A percentile compares a stretch with the other conserved stretches of the same genome.
Conservation (phyloP, 1,284 basidiomycete species). For the Leccinum subspadiceum region DNA sequence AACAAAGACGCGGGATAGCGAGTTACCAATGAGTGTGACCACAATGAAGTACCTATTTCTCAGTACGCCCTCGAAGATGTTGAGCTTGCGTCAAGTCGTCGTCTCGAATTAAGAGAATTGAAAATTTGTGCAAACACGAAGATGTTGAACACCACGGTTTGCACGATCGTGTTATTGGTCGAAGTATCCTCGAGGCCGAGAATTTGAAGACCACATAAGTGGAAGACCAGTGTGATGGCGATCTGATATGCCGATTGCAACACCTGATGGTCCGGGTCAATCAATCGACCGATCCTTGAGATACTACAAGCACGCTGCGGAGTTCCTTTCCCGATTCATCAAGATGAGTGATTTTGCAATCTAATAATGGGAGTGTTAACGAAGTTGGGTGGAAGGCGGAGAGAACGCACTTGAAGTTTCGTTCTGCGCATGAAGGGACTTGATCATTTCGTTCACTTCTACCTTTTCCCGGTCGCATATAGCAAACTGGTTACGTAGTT, state of each 20-base stretch:
- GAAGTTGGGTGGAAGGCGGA: background rate
- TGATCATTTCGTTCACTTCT: no score
- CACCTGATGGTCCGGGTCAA: constrained; percentile 30
- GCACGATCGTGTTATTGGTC: constrained; percentile 56
- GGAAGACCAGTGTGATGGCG: constrained; percentile 81
- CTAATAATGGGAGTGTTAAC: background rate
- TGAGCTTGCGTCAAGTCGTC: constrained; percentile 85
- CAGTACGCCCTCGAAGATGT: constrained; percentile 85
- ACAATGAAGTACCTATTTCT: constrained; percentile 84
- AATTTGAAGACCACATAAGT: constrained; percentile 79
- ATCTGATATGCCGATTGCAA: constrained; percentile 91
- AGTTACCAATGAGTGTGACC: constrained; percentile 82
- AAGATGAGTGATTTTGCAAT: background rate
- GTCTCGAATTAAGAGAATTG: constrained; percentile 91
- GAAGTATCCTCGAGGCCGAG: constrained; percentile 54
- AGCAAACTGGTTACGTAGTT: background rate
- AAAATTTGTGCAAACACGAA: constrained; percentile 97
- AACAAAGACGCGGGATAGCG: background rate
- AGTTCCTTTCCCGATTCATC: background rate
- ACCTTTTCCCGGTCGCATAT: background rate
- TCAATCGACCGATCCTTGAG: background rate
- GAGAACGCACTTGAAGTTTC: background rate
- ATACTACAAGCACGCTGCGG: background rate
- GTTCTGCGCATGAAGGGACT: background rate
- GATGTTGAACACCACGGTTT: constrained; percentile 92